Evolutionary conservation across 2,329 filamentous ascomycete genomes (phyloP).

Genomic region (Diaporthe vexans): DNA sequence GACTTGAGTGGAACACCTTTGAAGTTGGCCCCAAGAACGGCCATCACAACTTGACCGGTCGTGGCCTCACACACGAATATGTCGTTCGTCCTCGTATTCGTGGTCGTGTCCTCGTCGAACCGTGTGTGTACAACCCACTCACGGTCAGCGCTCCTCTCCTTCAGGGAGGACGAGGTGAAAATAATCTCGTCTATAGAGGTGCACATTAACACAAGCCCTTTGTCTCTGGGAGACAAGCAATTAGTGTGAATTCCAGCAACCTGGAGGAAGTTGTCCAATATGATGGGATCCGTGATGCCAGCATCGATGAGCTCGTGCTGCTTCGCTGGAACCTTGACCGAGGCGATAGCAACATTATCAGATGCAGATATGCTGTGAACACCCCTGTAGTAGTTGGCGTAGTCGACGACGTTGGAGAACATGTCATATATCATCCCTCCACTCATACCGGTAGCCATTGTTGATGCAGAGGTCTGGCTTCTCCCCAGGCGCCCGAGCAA

Average conservation of each 20-base stretch:
- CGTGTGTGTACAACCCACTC: slow-evolving; percentile 38
- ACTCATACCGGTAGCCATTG: slow-evolving; percentile 52
- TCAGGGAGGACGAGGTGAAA: slow-evolving; percentile 37
- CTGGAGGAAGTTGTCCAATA: slow-evolving; percentile 52
- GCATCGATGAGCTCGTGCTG: neutral
- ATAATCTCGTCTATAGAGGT: slow-evolving; percentile 43
- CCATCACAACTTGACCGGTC: slow-evolving; percentile 38
- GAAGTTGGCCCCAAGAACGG: slow-evolving; percentile 44
- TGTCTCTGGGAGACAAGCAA: slow-evolving; percentile 45
- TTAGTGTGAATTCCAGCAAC: slow-evolving; percentile 55
- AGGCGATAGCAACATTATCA: slow-evolving; percentile 39
- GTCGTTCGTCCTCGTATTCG: slow-evolving; percentile 42
- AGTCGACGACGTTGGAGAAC: slow-evolving; percentile 40
- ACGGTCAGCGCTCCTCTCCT: neutral
- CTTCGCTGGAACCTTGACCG: slow-evolving; percentile 36
- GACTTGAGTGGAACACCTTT: slow-evolving; percentile 43
- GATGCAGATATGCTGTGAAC: slow-evolving; percentile 37
- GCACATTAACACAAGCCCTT: slow-evolving; percentile 47
- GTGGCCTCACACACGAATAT: slow-evolving; percentile 44
- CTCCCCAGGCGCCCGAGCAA: slow-evolving; percentile 12
- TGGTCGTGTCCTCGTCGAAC: slow-evolving; percentile 16
- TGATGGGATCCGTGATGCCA: slow-evolving; percentile 37
- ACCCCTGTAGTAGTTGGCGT: slow-evolving; percentile 40
- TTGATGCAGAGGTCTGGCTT: slow-evolving; percentile 4
- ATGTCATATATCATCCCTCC: slow-evolving; percentile 53